These are phyloP conservation scores for Nematocida sp. DNA, from an alignment of 371 early-diverging fungal genomes.

Conservation along the genomic window DNA sequence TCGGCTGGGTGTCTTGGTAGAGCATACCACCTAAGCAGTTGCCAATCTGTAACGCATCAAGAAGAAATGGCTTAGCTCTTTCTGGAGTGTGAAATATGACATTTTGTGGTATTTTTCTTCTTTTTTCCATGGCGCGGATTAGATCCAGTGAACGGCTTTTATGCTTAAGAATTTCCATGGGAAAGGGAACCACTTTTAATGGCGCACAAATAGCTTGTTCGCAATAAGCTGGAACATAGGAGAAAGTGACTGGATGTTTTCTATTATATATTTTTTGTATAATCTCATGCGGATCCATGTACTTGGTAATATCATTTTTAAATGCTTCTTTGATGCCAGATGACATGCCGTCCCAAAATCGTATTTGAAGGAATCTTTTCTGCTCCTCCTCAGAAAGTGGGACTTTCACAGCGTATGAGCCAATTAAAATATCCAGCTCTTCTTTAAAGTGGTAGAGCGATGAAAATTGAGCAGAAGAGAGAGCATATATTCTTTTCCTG, in stretches of 20 bases:
- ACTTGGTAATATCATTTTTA: neutral
- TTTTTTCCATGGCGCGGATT: neutral
- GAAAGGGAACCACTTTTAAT: neutral
- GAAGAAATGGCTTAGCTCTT: neutral
- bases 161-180: neutral
- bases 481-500: neutral
- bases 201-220: neutral
- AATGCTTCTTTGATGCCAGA: neutral
- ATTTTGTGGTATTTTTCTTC: neutral
- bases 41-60: neutral
- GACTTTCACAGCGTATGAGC: conserved; percentile 24
- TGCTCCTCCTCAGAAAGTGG: neutral
- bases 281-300: conserved; percentile 1
- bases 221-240: neutral
- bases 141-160: neutral
- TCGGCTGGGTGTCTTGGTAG: conserved; percentile 1
- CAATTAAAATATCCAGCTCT: conserved; percentile 31
- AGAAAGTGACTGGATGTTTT: neutral
- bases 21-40: neutral
- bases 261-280: neutral
- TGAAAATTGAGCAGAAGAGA: conserved; percentile 11
- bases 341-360: conserved; percentile 40
- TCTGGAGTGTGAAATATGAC: neutral
- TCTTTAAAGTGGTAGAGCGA: conserved; percentile 17
- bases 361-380: neutral